Evolutionary conservation across 257 asterid species (phyloP).

Genomic region (Nicotiana paniculata): DNA sequence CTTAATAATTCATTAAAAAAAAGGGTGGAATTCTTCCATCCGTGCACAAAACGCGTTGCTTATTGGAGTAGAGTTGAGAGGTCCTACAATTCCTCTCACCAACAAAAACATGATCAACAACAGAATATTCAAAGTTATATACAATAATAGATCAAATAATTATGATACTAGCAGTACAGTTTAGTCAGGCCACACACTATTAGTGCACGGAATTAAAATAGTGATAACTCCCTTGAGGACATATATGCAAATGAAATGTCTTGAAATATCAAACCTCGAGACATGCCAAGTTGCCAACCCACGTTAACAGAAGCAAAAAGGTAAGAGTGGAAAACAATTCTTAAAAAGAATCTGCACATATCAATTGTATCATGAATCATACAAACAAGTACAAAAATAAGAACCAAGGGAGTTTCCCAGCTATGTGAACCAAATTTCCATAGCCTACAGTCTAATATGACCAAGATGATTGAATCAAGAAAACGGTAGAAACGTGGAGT

Average conservation of each 20-base stretch:
- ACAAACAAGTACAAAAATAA: slow-evolving; percentile 13
- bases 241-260: not conserved
- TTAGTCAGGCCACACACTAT: no score
- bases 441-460: slow-evolving; percentile 19
- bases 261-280: not conserved
- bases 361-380: slow-evolving; percentile 17
- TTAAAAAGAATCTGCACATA: slow-evolving; percentile 26
- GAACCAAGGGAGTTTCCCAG: slow-evolving; percentile 16
- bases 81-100: not conserved
- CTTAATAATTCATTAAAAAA: not conserved
- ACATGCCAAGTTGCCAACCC: not conserved
- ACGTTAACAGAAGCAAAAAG: not conserved
- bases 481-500: slow-evolving; percentile 10
- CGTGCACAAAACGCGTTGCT: not conserved
- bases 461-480: slow-evolving; percentile 12
- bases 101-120: no score
- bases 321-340: not conserved
- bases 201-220: no score
- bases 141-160: no score
- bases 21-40: not conserved
- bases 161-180: no score
- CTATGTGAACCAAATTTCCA: slow-evolving; percentile 14
- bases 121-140: no score
- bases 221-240: not conserved
- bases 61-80: not conserved